Percentiles rank a stretch among this genome's conserved stretches.
Evolutionary conservation across 2,329 filamentous ascomycete genomes (phyloP).

Genomic region (Venturia effusa): DNA sequence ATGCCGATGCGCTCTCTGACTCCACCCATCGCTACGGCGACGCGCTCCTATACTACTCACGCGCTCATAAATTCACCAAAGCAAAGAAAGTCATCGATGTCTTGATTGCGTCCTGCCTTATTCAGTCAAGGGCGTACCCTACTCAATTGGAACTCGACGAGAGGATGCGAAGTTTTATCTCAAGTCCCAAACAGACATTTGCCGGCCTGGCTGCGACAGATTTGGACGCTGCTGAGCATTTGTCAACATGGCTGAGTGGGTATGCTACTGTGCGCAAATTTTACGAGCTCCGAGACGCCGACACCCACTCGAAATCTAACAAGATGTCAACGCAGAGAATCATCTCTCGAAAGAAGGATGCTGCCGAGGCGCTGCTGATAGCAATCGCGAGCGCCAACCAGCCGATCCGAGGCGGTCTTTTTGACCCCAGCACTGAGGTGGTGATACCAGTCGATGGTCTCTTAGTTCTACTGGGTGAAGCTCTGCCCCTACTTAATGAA

Average conservation of each 20-base stretch:
- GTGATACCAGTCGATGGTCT: conserved; percentile 85
- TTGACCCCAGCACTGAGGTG: conserved; percentile 67
- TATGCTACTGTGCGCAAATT: conserved; percentile 86
- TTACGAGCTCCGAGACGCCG: conserved; percentile 76
- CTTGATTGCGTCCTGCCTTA: conserved; percentile 75
- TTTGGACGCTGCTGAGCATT: conserved; percentile 67
- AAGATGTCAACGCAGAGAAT: background rate
- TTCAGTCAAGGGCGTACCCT: conserved; percentile 76
- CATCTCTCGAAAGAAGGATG: conserved; percentile 19
- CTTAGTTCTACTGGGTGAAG: conserved; percentile 72
- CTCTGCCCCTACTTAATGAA: conserved; percentile 62
- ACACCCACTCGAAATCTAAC: conserved; percentile 21
- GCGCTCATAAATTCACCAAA: conserved; percentile 67
- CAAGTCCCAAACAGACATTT: conserved; percentile 60
- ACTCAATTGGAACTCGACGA: conserved; percentile 60
- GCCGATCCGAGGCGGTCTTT: conserved; percentile 82
- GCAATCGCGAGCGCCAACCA: conserved; percentile 79
- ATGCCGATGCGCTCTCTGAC: conserved; percentile 65
- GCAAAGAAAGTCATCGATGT: conserved; percentile 79
- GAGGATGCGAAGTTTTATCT: conserved; percentile 58
- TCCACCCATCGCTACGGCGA: conserved; percentile 71
- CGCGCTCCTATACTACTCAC: conserved; percentile 81
- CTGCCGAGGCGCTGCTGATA: conserved; percentile 65
- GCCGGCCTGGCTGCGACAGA: conserved; percentile 64
- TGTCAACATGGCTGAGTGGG: conserved; percentile 78